A percentile compares a stretch with the other conserved stretches of the same genome.
Conservation (phyloP, 805 yeast genomes). For the Yamadazyma takamatsuzukensis region DNA sequence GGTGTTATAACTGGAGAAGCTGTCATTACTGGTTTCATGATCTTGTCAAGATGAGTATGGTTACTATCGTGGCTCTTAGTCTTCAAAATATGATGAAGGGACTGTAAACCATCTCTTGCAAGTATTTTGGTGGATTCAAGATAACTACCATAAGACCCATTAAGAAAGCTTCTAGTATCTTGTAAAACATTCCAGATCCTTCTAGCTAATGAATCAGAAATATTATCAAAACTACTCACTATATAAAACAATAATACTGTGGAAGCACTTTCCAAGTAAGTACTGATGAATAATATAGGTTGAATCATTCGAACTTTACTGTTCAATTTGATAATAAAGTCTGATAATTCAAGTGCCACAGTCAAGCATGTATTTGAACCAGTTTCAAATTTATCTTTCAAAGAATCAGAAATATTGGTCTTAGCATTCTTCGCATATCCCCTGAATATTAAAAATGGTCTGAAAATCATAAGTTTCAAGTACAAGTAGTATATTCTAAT, state of each 20-base stretch:
- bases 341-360: constrained; percentile 14
- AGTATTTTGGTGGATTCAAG: constrained; percentile 15
- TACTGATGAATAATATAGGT: constrained; percentile 17
- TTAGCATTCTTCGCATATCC: constrained; percentile 15
- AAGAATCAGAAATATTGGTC: constrained; percentile 6
- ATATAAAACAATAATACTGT: constrained; percentile 16
- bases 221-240: constrained; percentile 10
- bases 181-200: constrained; percentile 16
- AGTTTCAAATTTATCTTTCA: constrained; percentile 8
- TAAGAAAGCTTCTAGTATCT: constrained; percentile 15
- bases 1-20: background rate
- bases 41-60: constrained; percentile 12
- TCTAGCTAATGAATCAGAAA: constrained; percentile 13
- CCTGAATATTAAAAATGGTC: constrained; percentile 19
- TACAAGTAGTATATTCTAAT: constrained; percentile 20
- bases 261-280: constrained; percentile 18
- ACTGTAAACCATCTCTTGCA: constrained; percentile 17
- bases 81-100: constrained; percentile 9
- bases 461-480: constrained; percentile 16
- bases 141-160: constrained; percentile 16
- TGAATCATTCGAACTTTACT: constrained; percentile 14
- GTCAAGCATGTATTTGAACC: constrained; percentile 15
- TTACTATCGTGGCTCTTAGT: constrained; percentile 2
- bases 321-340: constrained; percentile 15
- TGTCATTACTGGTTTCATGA: constrained; percentile 5